A percentile compares a stretch with the other conserved stretches of the same genome.
Evolutionary conservation across 1,139 yeast genomes (phyloP).

Genomic region (Magnusiomyces suaveolens): DNA sequence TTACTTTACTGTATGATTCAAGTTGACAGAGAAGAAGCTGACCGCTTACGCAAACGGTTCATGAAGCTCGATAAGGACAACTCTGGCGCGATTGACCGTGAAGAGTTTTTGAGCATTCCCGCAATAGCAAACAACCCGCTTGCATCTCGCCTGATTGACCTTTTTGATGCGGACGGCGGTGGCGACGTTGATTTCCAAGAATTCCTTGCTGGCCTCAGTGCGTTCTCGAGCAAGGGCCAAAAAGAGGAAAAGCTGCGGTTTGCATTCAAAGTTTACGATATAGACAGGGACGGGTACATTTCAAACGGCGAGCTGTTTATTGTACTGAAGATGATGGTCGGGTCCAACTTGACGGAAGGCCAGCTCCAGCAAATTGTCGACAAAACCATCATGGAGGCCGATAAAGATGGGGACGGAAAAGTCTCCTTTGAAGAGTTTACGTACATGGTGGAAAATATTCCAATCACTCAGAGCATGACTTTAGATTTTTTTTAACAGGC

Average conservation of each 20-base stretch:
- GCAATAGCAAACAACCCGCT: conserved; percentile 87
- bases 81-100: conserved; percentile 83
- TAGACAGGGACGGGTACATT: conserved; percentile 88
- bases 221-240: conserved; percentile 82
- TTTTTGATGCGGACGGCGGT: conserved; percentile 86
- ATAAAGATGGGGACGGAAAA: conserved; percentile 81
- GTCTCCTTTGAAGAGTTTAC: conserved; percentile 81
- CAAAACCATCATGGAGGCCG: conserved; percentile 92
- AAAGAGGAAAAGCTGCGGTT: conserved; percentile 75
- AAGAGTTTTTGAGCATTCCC: conserved; percentile 85
- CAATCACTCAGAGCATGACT: conserved; percentile 35
- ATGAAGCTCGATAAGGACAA: conserved; percentile 93
- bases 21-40: conserved; percentile 83
- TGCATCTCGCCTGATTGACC: conserved; percentile 82
- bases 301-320: conserved; percentile 91
- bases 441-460: conserved; percentile 35
- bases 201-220: conserved; percentile 80
- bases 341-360: conserved; percentile 72
- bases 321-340: conserved; percentile 95
- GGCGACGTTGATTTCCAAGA: conserved; percentile 95
- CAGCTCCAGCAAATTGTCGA: conserved; percentile 94
- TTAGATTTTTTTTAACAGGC: conserved; percentile 27
- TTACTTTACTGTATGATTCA: background rate
- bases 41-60: conserved; percentile 80
- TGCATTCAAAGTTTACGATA: conserved; percentile 90